Conservation (phyloP, 148 eudicot genomes). For the Dianthus caryophyllus region DNA sequence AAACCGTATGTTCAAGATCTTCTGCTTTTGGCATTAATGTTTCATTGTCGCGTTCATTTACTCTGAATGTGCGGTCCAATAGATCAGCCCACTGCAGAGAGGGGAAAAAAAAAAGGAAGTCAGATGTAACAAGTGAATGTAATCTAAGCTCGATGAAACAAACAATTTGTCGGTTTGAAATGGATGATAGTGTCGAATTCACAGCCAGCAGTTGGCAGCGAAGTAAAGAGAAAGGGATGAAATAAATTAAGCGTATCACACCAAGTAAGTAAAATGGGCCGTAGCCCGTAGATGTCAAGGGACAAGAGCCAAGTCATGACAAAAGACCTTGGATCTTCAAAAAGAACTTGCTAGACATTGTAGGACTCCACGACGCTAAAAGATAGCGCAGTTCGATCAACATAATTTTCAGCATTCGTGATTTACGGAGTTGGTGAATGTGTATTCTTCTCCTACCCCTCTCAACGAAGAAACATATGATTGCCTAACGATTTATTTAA, state of each 20-base stretch:
- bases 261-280: neutral
- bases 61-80: conserved; percentile 83
- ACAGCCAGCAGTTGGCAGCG: neutral
- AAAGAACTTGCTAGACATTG: neutral
- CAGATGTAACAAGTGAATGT: neutral
- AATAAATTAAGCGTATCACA: neutral
- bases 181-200: neutral
- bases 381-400: neutral
- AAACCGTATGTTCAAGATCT: conserved; percentile 23
- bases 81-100: conserved; percentile 68
- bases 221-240: neutral
- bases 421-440: neutral
- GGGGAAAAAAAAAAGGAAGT: neutral
- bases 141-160: neutral
- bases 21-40: conserved; percentile 11
- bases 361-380: neutral
- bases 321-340: neutral
- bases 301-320: neutral
- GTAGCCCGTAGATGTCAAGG: neutral
- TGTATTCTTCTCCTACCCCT: neutral
- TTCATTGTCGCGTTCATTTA: conserved; percentile 19
- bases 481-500: neutral
- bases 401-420: neutral
- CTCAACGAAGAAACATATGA: too few relatives aligned
- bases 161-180: neutral